These are phyloP conservation scores for Cutaneotrichosporon sp. DNA, from an alignment of 1,284 basidiomycete species.

Conservation along the genomic window DNA sequence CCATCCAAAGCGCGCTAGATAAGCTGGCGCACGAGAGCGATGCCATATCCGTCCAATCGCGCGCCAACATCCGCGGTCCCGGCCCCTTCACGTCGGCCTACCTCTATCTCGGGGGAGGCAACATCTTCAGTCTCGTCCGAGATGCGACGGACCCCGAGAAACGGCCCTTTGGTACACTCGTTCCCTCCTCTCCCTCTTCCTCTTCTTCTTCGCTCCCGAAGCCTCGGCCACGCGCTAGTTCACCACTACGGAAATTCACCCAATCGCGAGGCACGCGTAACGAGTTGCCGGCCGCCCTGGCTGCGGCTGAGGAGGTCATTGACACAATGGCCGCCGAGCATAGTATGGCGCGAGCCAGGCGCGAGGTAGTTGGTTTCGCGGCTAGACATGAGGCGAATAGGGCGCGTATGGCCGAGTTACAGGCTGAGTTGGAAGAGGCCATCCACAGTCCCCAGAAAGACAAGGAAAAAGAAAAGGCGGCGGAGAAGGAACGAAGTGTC, in stretches of 20 bases:
- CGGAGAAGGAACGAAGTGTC: not conserved
- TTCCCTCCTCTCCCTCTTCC: not conserved
- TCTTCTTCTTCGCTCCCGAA: not conserved
- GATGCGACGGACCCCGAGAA: conserved; percentile 45
- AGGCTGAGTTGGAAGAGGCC: conserved; percentile 40
- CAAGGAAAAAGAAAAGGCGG: not conserved
- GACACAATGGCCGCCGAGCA: conserved; percentile 33
- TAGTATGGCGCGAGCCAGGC: conserved; percentile 46
- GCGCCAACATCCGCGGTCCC: conserved; percentile 31
- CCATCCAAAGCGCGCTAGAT: conserved; percentile 38
- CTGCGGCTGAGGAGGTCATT: conserved; percentile 44
- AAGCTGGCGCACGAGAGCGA: conserved; percentile 38
- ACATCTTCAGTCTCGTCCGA: conserved; percentile 42
- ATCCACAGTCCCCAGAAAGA: conserved; percentile 14
- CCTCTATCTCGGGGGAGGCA: conserved; percentile 29
- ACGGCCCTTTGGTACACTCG: conserved; percentile 43
- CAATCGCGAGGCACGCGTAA: conserved; percentile 24
- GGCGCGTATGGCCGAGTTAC: conserved; percentile 39
- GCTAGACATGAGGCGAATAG: conserved; percentile 38
- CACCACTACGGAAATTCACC: conserved; percentile 36
- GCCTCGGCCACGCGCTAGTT: not conserved
- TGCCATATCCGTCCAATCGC: conserved; percentile 37
- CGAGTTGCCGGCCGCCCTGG: conserved; percentile 42
- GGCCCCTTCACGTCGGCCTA: conserved; percentile 46
- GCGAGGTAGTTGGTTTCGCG: conserved; percentile 35